phyloP scores from a whole-genome alignment of 2,329 filamentous ascomycete species.

The Hypoxylon rubiginosum region DNA sequence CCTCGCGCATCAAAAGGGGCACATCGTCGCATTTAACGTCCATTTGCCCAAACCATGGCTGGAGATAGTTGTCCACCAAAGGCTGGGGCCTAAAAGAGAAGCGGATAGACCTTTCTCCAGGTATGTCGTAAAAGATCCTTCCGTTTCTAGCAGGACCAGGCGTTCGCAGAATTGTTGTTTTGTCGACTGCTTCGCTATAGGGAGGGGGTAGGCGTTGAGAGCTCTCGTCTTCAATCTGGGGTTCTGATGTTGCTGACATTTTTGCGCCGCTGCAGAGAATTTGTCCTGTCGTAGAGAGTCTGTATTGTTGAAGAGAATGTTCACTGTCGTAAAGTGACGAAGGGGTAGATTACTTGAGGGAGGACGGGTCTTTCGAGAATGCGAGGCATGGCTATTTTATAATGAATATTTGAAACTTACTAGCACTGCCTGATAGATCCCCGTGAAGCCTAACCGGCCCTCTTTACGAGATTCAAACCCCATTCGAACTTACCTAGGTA shows the following conservation, averaged over 20 bases:
- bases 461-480: too few species aligned
- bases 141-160: constrained; percentile 27
- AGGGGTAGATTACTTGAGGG: neutral
- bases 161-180: constrained; percentile 16
- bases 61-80: neutral
- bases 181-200: constrained; percentile 11
- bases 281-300: constrained; percentile 14
- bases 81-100: constrained; percentile 3
- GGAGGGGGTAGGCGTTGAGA: constrained; percentile 17
- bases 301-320: constrained; percentile 4
- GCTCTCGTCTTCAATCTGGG: constrained; percentile 8
- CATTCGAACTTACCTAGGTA: too few species aligned
- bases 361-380: constrained; percentile 12
- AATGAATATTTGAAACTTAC: neutral
- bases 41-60: constrained; percentile 23
- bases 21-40: constrained; percentile 33
- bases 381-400: constrained; percentile 10
- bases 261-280: constrained; percentile 11
- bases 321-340: neutral
- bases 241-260: constrained; percentile 22
- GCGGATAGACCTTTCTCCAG: neutral
- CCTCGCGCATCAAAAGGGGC: constrained; percentile 37
- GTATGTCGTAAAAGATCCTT: constrained; percentile 7
- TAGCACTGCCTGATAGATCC: too few species aligned
- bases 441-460: too few species aligned